phyloP scores from a whole-genome alignment of 2,329 filamentous ascomycete genomes.

The Fusarium sp. region DNA sequence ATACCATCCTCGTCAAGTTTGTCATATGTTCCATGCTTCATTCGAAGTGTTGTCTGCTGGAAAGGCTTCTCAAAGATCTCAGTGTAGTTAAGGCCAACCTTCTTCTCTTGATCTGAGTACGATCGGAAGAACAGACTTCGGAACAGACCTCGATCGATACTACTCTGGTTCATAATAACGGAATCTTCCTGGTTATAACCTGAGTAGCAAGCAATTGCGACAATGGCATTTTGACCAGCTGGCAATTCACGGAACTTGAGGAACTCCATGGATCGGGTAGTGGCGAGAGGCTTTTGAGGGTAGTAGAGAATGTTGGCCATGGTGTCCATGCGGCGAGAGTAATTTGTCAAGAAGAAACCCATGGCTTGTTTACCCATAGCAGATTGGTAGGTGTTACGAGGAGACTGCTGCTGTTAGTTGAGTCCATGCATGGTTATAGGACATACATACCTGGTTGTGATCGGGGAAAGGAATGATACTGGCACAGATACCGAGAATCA shows the following conservation, averaged over 20 bases:
- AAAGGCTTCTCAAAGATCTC: conserved; percentile 97
- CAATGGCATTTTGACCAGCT: conserved; percentile 96
- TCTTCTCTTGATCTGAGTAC: conserved; percentile 97
- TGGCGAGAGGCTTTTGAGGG: conserved; percentile 95
- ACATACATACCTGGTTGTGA: conserved; percentile 79
- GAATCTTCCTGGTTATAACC: conserved; percentile 99
- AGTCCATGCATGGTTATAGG: not conserved
- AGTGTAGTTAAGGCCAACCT: conserved; percentile 89
- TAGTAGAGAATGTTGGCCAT: conserved; percentile 99
- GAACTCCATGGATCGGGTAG: conserved; percentile 98
- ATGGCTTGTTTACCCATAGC: conserved; percentile 99
- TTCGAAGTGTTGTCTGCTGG: conserved; percentile 83
- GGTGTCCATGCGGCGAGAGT: conserved; percentile 96
- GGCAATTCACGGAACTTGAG: conserved; percentile 97
- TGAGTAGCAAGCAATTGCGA: conserved; percentile 96
- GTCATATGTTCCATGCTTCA: conserved; percentile 96
- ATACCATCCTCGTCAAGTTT: conserved; percentile 98
- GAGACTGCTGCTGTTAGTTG: conserved; percentile 66
- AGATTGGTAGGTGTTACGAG: conserved; percentile 98
- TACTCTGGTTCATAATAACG: conserved; percentile 99
- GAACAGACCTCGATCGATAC: conserved; percentile 97
- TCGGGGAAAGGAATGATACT: conserved; percentile 99
- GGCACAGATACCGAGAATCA: conserved; percentile 98
- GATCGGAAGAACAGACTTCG: conserved; percentile 97
- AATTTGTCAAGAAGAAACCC: conserved; percentile 98